Conservation (phyloP, 2,329 filamentous ascomycete species). For the Lachnellula willkommii region DNA sequence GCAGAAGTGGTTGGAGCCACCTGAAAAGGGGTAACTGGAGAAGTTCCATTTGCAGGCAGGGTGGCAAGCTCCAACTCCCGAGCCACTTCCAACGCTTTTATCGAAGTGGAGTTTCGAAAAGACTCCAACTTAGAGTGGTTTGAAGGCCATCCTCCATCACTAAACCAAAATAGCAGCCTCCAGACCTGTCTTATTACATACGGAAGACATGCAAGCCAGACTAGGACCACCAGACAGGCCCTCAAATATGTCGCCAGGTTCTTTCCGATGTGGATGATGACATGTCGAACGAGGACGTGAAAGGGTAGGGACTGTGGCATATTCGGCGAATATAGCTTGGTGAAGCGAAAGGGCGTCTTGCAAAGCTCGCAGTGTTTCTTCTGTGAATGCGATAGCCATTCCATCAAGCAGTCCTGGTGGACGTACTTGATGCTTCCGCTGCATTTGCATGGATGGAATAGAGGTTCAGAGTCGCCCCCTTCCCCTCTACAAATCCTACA, state of each 20-base stretch:
- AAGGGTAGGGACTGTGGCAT: constrained; percentile 84
- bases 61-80: constrained; percentile 23
- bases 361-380: constrained; percentile 99
- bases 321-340: constrained; percentile 89
- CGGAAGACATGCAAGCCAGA: constrained; percentile 86
- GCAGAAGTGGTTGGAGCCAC: constrained; percentile 35
- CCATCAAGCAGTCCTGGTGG: constrained; percentile 96
- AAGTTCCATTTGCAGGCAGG: constrained; percentile 26
- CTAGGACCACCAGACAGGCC: constrained; percentile 69
- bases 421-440: constrained; percentile 98
- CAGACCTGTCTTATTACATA: constrained; percentile 89
- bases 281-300: constrained; percentile 73
- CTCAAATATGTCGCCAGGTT: constrained; percentile 74
- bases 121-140: constrained; percentile 11
- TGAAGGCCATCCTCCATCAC: constrained; percentile 31
- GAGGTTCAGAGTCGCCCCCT: constrained; percentile 71
- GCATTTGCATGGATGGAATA: constrained; percentile 98
- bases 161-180: constrained; percentile 83
- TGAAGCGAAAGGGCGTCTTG: constrained; percentile 97
- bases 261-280: constrained; percentile 64
- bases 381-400: constrained; percentile 97
- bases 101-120: constrained; percentile 13
- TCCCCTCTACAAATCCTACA: constrained; percentile 96
- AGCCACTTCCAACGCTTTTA: constrained; percentile 20
- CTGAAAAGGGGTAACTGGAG: constrained; percentile 26